Evolutionary conservation across 2,329 filamentous ascomycete species (phyloP), one percentile per base, ranked within the genome.

Genomic region (Cladosporium sp.): DNA sequence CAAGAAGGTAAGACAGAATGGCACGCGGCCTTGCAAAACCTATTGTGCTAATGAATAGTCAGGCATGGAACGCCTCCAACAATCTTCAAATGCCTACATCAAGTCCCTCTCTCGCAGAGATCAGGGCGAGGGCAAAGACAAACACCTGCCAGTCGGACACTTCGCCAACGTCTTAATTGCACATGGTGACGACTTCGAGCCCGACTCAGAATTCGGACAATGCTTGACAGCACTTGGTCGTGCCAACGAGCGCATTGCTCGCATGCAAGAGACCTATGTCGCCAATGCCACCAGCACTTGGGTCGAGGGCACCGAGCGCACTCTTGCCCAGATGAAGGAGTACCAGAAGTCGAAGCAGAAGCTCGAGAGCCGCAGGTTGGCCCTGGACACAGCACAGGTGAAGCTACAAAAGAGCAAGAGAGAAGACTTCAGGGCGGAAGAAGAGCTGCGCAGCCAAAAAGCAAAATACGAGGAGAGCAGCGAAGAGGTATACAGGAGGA

Each of bases 391-490:
- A 34, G 92, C 89, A 61, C 85, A 91, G 48, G 84, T 85, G 62
- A 97, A 96, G 78, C 86, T 96, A 84, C 87, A 95, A 69, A 97
- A 96, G 74, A 86, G 88, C 22, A 96, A 96, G 78, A 91, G 88
- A 68, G 93, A 97, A 68, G 93, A 97, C 71, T 96, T 94, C 77
- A 83, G 91, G 61, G 82, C 94, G 57, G 94, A 97, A 73, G 93
- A 97, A 71, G 93, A 97, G 74, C 83, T 96, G 55, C 88, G 93
- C 57, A 83, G 86, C 25, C 90, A 94, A 72, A 96, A 96, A 73
- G 89, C 90, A 66, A 97, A 97, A 75, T 97, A 96, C 70, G 94
- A 97, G 70, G 94, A 97, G 77, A 88, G 90, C 15, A 94, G 84
- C 69, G 93, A 97, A 69, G 93, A 97, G 67, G 92, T 97, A 56